Base-by-base conservation (phyloP, 768 basidiomycete species). In the Gloeostereum incarnatum region DNA sequence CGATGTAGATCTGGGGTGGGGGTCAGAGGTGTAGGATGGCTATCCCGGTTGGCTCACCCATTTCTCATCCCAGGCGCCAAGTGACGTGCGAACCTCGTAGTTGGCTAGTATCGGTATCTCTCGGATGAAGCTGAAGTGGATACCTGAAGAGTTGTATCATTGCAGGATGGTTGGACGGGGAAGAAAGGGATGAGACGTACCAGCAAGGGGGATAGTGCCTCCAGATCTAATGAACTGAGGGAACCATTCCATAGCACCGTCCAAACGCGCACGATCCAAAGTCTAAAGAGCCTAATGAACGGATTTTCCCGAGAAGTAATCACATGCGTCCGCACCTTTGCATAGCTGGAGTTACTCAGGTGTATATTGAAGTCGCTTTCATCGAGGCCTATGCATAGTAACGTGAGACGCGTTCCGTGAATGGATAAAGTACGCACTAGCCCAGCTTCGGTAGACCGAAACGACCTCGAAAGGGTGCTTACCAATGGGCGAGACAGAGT, bases 271-370 rank as follows among this genome's bases (percentile, higher is more conserved):
- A 6, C 47, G 32, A 42, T 59, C 56, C 5, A 60, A 36, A 18
- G 47, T 49, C 59, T 50, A 22, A n/a, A 21, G 10, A 31, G 25
- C 19, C 9, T 10, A 31, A 13, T 7, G 4, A 17, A 10, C 13
- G 33, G 21, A 40, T 18, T 13, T n/a, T 27, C 5, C 18, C 20
- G 10, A 17, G 26, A 7, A 8, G 22, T 22, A 4, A n/a, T 13
- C 19, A n/a, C 16, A 13, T 24, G 40, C n/a, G 11, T 14, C 48
- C 60, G 11, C 40, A 73, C 81, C 66, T 85, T 87, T 3, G 81
- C 72, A 45, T 89, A 90, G 37, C 75, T 79, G 0, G 85, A 86
- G 50, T 90, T 90, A 53, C 82, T 86, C 41, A 89, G 63, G 50
- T 90, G 86, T 9, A 69, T 53, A 50, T 83, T 75, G 49, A 78